phyloP scores from a whole-genome alignment of 805 yeast species.

The Saturnispora gosingensis region DNA sequence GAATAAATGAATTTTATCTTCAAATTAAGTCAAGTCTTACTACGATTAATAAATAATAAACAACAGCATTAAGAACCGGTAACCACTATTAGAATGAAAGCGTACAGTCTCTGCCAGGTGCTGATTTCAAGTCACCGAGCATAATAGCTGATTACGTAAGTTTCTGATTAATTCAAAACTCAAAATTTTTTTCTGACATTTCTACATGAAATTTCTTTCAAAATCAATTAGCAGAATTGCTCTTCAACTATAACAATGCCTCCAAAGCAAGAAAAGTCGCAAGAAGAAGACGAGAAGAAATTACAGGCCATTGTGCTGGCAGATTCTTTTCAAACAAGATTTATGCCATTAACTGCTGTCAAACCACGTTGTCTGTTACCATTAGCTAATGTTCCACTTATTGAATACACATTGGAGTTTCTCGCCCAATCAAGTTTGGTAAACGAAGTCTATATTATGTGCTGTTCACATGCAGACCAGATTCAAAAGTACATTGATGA shows the following conservation, averaged over 20 bases:
- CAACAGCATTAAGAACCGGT: too few species aligned
- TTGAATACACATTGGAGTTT: slow-evolving; percentile 92
- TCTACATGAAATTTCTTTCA: not conserved
- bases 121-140: not conserved
- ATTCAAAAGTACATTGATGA: slow-evolving; percentile 71
- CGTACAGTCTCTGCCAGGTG: not conserved
- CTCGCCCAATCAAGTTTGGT: slow-evolving; percentile 78
- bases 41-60: too few species aligned
- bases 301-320: slow-evolving; percentile 92
- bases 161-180: not conserved
- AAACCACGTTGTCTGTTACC: slow-evolving; percentile 89
- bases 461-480: slow-evolving; percentile 85
- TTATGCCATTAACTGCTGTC: slow-evolving; percentile 82
- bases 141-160: not conserved
- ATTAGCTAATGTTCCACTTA: slow-evolving; percentile 83
- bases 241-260: slow-evolving; percentile 12
- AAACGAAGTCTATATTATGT: slow-evolving; percentile 80
- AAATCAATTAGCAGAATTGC: not conserved
- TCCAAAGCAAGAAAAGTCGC: slow-evolving; percentile 17
- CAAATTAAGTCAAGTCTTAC: too few species aligned
- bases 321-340: slow-evolving; percentile 86
- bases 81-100: too few species aligned
- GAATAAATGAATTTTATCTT: too few species aligned
- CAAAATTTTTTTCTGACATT: not conserved
- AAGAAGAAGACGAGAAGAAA: slow-evolving; percentile 50